Percentiles rank a stretch among this genome's conserved stretches.
phyloP scores from a whole-genome alignment of 2,329 filamentous ascomycete species.

The Aspergillus hortae region DNA sequence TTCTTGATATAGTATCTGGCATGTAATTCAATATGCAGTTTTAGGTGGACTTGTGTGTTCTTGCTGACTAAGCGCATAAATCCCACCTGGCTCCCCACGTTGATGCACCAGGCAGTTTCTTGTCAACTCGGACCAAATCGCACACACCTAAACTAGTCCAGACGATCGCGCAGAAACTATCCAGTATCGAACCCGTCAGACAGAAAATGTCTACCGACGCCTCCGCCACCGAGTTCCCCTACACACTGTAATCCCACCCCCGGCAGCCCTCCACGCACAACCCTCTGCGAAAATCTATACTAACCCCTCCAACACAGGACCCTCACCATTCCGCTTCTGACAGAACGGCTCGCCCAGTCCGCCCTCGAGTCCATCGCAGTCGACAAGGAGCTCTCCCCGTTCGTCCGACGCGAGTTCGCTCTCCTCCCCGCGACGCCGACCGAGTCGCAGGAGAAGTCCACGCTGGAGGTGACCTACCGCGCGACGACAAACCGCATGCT shows the following conservation, averaged over 20 bases:
- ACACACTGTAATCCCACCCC: constrained; percentile 32
- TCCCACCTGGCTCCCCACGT: neutral
- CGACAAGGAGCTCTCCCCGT: constrained; percentile 82
- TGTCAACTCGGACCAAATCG: neutral
- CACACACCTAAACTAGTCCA: neutral
- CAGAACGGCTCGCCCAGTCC: constrained; percentile 69
- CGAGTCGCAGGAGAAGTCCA: constrained; percentile 38
- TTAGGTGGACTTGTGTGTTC: neutral
- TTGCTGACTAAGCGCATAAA: neutral
- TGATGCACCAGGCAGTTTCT: neutral
- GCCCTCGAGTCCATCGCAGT: constrained; percentile 75
- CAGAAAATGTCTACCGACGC: constrained; percentile 14
- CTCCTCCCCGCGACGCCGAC: constrained; percentile 41
- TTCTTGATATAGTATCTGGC: too few relatives aligned
- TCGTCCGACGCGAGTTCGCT: constrained; percentile 70
- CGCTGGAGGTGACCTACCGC: constrained; percentile 72
- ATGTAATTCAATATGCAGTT: neutral
- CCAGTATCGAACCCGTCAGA: neutral
- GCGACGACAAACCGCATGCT: constrained; percentile 96
- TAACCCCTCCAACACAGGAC: constrained; percentile 48
- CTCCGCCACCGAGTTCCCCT: constrained; percentile 32
- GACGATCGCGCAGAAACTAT: neutral
- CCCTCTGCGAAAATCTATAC: neutral
- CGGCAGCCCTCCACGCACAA: constrained; percentile 6
- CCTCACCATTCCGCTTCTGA: constrained; percentile 78